Evolutionary conservation across 2,329 filamentous ascomycete species (phyloP).

Genomic region (Zelopaecilomyces penicillatus): DNA sequence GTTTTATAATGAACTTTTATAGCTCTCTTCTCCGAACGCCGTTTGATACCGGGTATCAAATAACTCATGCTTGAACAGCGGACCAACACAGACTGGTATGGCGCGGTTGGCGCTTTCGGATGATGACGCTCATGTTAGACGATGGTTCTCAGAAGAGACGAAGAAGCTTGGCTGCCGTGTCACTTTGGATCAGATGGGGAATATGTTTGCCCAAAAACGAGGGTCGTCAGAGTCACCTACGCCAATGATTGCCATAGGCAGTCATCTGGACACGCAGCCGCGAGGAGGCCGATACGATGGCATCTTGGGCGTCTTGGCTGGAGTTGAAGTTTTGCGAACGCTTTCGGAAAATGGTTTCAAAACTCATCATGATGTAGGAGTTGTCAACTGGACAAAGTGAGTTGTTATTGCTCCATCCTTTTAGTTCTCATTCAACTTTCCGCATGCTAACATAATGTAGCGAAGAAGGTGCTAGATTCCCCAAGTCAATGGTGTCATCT

Average conservation of each 20-base stretch:
- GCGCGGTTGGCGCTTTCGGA: constrained; percentile 66
- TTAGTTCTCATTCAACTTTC: not conserved
- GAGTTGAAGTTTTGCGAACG: constrained; percentile 61
- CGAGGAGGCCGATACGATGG: constrained; percentile 65
- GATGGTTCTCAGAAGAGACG: constrained; percentile 67
- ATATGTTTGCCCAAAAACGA: constrained; percentile 63
- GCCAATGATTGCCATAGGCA: constrained; percentile 58
- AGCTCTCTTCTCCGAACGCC: not conserved
- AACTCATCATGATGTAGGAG: constrained; percentile 63
- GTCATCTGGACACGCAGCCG: constrained; percentile 59
- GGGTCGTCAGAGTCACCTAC: constrained; percentile 49
- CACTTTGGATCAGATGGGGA: constrained; percentile 69
- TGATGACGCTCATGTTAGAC: constrained; percentile 62
- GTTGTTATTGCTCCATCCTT: constrained; percentile 2
- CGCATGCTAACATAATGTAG: constrained; percentile 25
- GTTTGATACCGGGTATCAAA: not conserved
- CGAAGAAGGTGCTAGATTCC: constrained; percentile 75
- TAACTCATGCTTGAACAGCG: constrained; percentile 8
- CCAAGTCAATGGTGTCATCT: constrained; percentile 66
- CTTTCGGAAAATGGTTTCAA: constrained; percentile 55
- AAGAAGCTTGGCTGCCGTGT: constrained; percentile 57
- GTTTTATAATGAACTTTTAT: constrained; percentile 1
- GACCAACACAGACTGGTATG: constrained; percentile 62
- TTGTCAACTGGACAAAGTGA: constrained; percentile 71
- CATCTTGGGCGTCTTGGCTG: constrained; percentile 65